phyloP scores from a whole-genome alignment of 441 rosid genomes.

The Pelargonium myrrhifolium region DNA sequence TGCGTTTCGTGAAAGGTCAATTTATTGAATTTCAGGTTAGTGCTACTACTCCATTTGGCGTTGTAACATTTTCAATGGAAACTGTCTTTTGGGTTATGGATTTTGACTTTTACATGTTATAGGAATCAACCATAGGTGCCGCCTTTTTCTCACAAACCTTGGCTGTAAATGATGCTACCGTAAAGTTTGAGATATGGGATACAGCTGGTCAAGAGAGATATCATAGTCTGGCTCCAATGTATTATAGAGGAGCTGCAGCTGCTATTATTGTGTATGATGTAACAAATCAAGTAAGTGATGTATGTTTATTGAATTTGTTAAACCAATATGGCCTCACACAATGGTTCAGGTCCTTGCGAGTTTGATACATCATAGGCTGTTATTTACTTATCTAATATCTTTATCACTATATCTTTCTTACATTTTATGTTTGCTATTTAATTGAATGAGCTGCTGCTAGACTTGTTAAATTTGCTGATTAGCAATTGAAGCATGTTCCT shows the following conservation, averaged over 20 bases:
- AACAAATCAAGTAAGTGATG: neutral
- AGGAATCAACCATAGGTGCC: conserved; percentile 99
- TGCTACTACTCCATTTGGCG: neutral
- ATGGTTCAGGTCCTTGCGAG: neutral
- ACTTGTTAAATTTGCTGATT: neutral
- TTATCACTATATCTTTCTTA: no score
- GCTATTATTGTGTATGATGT: neutral
- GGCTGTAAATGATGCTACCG: conserved; percentile 88
- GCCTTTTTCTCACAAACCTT: conserved; percentile 91
- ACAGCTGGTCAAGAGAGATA: conserved; percentile 98
- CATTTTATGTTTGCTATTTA: neutral
- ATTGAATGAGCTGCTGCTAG: neutral
- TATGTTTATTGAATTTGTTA: neutral
- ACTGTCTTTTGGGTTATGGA: conserved; percentile 6
- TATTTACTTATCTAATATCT: neutral
- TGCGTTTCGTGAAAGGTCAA: conserved; percentile 93
- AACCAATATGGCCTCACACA: neutral
- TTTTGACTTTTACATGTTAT: conserved; percentile 6
- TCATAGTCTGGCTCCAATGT: conserved; percentile 98
- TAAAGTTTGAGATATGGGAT: conserved; percentile 98
- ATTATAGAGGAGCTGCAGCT: conserved; percentile 62
- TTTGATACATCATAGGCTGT: neutral
- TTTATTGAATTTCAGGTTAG: conserved; percentile 92
- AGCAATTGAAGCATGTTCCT: conserved; percentile 8
- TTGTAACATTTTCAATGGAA: neutral